phyloP scores from a whole-genome alignment of 2,329 filamentous ascomycete species.

The Exutisphaerella laricina region DNA sequence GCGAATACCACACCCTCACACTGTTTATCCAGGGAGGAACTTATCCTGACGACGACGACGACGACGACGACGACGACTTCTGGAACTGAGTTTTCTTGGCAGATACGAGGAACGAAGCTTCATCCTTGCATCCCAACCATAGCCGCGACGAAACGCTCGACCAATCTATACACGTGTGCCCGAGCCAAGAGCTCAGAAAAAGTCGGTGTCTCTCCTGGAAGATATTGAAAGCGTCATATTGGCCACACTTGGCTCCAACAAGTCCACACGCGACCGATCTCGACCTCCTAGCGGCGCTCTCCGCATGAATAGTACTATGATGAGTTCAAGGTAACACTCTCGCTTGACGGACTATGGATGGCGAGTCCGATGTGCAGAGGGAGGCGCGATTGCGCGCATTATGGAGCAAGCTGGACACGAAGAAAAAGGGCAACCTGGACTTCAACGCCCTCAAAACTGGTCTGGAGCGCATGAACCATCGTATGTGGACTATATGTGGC shows the following conservation, averaged over 20 bases:
- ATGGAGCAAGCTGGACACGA: constrained; percentile 76
- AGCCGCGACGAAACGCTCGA: no score
- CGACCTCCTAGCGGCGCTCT: not conserved
- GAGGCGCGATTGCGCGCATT: constrained; percentile 77
- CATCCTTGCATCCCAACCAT: not conserved
- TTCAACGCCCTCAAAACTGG: constrained; percentile 78
- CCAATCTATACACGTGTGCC: not conserved
- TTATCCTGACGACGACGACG: no score
- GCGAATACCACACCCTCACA: no score
- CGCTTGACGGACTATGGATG: constrained; percentile 51
- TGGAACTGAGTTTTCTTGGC: constrained; percentile 5
- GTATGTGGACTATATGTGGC: constrained; percentile 50
- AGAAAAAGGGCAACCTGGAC: constrained; percentile 73
- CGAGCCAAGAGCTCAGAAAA: no score
- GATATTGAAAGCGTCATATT: no score
- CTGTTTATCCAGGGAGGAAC: no score
- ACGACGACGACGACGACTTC: no score
- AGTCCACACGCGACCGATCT: not conserved
- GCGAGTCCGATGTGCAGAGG: constrained; percentile 70
- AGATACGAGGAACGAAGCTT: not conserved
- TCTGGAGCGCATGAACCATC: constrained; percentile 83
- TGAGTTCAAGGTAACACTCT: constrained; percentile 16
- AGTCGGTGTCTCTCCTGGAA: no score
- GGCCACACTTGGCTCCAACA: no score
- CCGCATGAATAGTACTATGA: not conserved